phyloP scores from a whole-genome alignment of 352 stramenopile species.

The Aphanomyces astaci region DNA sequence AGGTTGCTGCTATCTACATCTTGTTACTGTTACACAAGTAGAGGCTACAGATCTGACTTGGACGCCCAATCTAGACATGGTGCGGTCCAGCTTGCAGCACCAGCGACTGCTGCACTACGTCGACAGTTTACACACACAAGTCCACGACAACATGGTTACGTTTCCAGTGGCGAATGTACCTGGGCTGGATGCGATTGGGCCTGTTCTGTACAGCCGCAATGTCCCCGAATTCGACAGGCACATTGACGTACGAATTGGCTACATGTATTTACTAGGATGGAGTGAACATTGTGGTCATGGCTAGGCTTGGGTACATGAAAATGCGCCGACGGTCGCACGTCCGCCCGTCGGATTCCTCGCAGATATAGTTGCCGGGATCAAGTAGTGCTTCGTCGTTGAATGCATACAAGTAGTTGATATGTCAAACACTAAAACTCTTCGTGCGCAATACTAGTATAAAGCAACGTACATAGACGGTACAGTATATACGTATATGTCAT shows the following conservation, averaged over 20 bases:
- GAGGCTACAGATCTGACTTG: too few relatives aligned
- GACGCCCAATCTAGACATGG: background rate
- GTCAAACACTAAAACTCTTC: too few relatives aligned
- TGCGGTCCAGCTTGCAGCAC: background rate
- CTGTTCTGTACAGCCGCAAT: background rate
- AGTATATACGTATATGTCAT: too few relatives aligned
- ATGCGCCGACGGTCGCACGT: background rate
- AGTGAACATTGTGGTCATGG: background rate
- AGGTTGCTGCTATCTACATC: too few relatives aligned
- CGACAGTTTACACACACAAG: background rate
- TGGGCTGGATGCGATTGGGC: background rate
- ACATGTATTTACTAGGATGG: too few relatives aligned
- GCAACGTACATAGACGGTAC: too few relatives aligned
- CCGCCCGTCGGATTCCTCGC: background rate
- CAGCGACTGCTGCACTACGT: conserved; percentile 7
- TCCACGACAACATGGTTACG: background rate
- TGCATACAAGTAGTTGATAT: too few relatives aligned
- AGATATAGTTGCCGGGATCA: background rate
- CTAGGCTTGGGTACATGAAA: background rate
- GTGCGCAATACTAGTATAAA: too few relatives aligned
- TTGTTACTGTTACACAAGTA: too few relatives aligned
- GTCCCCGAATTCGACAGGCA: background rate
- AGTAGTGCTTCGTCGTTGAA: too few relatives aligned
- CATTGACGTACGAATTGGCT: background rate
- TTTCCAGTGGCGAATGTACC: background rate